These are phyloP conservation scores for Stephania cephalantha DNA, from an alignment of 164 flowering plant species.

Conservation along the genomic window DNA sequence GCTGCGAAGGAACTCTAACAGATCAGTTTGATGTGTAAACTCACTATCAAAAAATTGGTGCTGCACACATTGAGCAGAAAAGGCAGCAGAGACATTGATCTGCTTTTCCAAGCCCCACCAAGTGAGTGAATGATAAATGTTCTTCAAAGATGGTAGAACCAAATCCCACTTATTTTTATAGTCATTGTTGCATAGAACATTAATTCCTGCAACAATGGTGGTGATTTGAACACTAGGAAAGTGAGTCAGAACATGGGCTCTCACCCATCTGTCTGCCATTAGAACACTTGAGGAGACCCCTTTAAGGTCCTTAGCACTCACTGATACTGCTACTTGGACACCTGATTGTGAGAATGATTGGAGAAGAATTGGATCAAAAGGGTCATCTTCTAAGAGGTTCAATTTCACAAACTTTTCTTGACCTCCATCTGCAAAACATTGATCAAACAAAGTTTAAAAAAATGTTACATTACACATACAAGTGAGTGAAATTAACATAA, in stretches of 20 bases:
- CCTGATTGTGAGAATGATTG: background rate
- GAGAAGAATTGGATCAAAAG: background rate
- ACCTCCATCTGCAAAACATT: background rate
- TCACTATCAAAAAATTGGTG: constrained; percentile 12
- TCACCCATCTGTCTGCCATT: constrained; percentile 69
- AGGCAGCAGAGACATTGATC: constrained; percentile 52
- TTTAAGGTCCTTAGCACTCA: background rate
- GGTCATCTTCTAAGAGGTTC: background rate
- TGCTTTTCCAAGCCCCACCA: constrained; percentile 74
- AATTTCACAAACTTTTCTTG: background rate
- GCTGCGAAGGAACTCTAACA: constrained; percentile 37
- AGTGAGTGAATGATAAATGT: constrained; percentile 51
- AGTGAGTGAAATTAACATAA: background rate
- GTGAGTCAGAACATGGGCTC: constrained; percentile 44
- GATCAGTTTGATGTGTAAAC: constrained; percentile 35
- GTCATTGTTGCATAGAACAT: constrained; percentile 33
- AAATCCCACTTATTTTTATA: constrained; percentile 30
- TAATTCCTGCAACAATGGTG: constrained; percentile 54
- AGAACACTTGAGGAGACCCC: constrained; percentile 43
- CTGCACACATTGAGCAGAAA: constrained; percentile 38
- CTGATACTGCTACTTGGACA: background rate
- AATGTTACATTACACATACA: no score
- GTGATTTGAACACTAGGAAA: constrained; percentile 54
- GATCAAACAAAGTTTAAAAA: background rate
- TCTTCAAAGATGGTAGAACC: constrained; percentile 49